phyloP scores from a whole-genome alignment of 2,329 filamentous ascomycete genomes.

The Torrubiella hemipterigena region DNA sequence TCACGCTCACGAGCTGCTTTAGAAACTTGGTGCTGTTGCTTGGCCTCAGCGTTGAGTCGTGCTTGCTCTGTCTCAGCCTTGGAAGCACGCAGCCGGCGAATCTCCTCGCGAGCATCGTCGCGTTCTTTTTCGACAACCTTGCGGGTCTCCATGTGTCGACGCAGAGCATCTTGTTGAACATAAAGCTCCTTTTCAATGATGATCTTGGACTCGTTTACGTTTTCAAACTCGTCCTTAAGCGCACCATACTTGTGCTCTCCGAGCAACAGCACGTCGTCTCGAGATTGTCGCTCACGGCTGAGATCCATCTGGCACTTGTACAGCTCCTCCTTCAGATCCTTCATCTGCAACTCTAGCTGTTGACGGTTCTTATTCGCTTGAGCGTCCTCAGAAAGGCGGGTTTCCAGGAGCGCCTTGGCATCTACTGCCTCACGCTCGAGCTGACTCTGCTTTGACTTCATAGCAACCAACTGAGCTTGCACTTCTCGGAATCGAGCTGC shows the following conservation, averaged over 20 bases:
- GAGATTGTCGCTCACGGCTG: slow-evolving; percentile 81
- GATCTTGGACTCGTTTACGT: slow-evolving; percentile 87
- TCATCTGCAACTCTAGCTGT: slow-evolving; percentile 76
- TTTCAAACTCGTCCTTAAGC: slow-evolving; percentile 74
- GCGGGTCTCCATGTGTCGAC: slow-evolving; percentile 73
- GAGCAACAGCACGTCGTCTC: slow-evolving; percentile 85
- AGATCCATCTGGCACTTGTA: slow-evolving; percentile 80
- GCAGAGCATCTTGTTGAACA: slow-evolving; percentile 81
- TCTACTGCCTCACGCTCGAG: slow-evolving; percentile 83
- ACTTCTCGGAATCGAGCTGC: slow-evolving; percentile 67
- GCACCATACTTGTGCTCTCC: slow-evolving; percentile 78
- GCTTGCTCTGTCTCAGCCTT: slow-evolving; percentile 80
- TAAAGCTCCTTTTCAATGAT: slow-evolving; percentile 98
- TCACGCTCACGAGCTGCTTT: slow-evolving; percentile 72
- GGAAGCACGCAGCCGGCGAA: slow-evolving; percentile 69
- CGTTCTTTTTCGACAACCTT: slow-evolving; percentile 73
- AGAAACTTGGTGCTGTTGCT: slow-evolving; percentile 69
- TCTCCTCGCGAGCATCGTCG: slow-evolving; percentile 77
- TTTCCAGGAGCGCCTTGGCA: slow-evolving; percentile 74
- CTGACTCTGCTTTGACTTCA: slow-evolving; percentile 72
- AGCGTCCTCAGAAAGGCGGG: slow-evolving; percentile 79
- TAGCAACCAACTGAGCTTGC: slow-evolving; percentile 77
- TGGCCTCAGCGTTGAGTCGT: slow-evolving; percentile 67
- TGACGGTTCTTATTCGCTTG: slow-evolving; percentile 72
- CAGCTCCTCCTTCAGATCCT: slow-evolving; percentile 74